These are phyloP conservation scores for Phytophthora rubi DNA, from an alignment of 352 stramenopile species.

Conservation along the genomic window DNA sequence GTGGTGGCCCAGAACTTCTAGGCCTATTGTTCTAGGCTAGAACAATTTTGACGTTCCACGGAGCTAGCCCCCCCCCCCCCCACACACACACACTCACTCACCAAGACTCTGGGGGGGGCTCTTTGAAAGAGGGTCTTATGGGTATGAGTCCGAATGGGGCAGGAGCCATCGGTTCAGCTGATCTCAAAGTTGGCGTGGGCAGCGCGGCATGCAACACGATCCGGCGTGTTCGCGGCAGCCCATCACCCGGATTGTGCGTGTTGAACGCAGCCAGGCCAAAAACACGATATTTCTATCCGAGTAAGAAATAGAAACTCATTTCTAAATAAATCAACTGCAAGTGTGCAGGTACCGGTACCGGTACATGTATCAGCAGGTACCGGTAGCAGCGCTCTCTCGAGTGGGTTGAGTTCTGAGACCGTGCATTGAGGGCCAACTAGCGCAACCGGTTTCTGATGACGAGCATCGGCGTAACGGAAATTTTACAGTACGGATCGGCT, in stretches of 20 bases:
- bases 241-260: slow-evolving; percentile 19
- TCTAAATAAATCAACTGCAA: slow-evolving; percentile 9
- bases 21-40: neutral
- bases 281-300: neutral
- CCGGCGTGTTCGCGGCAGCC: neutral
- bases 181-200: too few relatives aligned
- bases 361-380: too few relatives aligned
- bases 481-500: slow-evolving; percentile 23
- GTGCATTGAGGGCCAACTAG: slow-evolving; percentile 9
- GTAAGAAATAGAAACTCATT: too few relatives aligned
- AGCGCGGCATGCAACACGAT: too few relatives aligned
- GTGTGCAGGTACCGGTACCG: neutral
- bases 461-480: slow-evolving; percentile 1
- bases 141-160: too few relatives aligned
- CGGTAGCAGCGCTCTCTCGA: too few relatives aligned
- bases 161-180: too few relatives aligned
- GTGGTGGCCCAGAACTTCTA: too few relatives aligned
- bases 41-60: neutral
- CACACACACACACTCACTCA: too few relatives aligned
- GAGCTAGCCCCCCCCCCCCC: too few relatives aligned
- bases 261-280: slow-evolving; percentile 19
- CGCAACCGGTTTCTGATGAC: slow-evolving; percentile 6
- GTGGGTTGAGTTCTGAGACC: neutral
- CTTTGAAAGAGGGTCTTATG: too few relatives aligned
- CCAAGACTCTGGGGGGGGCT: too few relatives aligned